Evolutionary conservation across 2,329 filamentous ascomycete species (phyloP).

Genomic region (Colletotrichum lindemuthianum): DNA sequence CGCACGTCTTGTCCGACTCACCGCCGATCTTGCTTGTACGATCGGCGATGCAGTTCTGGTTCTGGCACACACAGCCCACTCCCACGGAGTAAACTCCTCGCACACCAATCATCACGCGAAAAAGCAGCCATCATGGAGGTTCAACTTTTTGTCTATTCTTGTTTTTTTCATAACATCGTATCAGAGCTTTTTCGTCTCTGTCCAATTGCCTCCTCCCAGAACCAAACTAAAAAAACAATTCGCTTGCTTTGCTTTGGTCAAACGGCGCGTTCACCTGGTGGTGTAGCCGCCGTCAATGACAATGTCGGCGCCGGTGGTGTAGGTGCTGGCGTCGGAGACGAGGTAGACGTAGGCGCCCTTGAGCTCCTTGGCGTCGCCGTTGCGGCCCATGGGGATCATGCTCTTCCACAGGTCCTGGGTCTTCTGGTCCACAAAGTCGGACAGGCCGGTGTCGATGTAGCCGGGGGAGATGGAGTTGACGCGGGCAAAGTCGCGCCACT

Average conservation of each 20-base stretch:
- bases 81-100: too few species aligned
- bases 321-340: slow-evolving; percentile 77
- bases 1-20: neutral
- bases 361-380: slow-evolving; percentile 75
- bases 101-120: too few species aligned
- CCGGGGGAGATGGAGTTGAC: slow-evolving; percentile 74
- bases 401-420: slow-evolving; percentile 78
- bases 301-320: slow-evolving; percentile 78
- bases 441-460: slow-evolving; percentile 75
- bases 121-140: too few species aligned
- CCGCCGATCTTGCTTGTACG: too few species aligned
- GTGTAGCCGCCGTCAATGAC: slow-evolving; percentile 78
- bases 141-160: too few species aligned
- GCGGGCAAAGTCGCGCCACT: slow-evolving; percentile 75
- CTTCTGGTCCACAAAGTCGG: slow-evolving; percentile 71
- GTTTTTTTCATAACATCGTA: too few species aligned
- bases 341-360: slow-evolving; percentile 85
- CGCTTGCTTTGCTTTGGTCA: neutral
- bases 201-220: neutral
- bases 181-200: too few species aligned
- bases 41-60: too few species aligned
- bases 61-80: too few species aligned
- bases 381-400: slow-evolving; percentile 79
- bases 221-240: neutral
- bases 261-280: slow-evolving; percentile 48